Conservation (phyloP, 345 rosid genomes). For the Turnera subulata region DNA sequence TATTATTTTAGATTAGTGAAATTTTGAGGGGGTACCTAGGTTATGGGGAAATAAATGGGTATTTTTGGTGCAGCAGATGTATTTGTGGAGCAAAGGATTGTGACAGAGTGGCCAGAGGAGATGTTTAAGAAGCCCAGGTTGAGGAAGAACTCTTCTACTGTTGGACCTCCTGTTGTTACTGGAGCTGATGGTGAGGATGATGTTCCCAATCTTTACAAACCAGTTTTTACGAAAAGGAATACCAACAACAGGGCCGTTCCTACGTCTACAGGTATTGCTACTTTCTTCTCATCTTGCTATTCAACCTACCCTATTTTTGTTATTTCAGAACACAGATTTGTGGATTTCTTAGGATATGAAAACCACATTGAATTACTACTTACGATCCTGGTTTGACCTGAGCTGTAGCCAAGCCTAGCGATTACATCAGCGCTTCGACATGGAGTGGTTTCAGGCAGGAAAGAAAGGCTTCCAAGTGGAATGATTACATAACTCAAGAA, state of each 20-base stretch:
- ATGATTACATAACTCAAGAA: slow-evolving; percentile 31
- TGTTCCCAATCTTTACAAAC: slow-evolving; percentile 17
- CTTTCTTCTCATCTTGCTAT: no score
- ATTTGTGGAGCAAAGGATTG: slow-evolving; percentile 38
- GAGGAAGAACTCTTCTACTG: slow-evolving; percentile 19
- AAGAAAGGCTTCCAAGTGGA: slow-evolving; percentile 45
- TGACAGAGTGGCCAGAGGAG: slow-evolving; percentile 41
- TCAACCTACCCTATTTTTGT: no score
- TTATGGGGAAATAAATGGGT: neutral
- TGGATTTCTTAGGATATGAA: neutral
- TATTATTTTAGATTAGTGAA: no score
- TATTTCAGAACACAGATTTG: no score
- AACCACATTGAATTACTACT: no score
- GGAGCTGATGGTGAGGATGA: neutral
- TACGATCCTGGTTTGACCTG: no score
- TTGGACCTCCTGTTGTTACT: neutral
- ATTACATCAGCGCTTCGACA: neutral
- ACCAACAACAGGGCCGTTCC: neutral
- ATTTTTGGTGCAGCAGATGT: slow-evolving; percentile 22
- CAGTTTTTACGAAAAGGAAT: slow-evolving; percentile 30
- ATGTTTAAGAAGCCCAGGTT: slow-evolving; percentile 56
- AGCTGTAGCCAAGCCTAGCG: no score
- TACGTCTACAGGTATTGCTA: slow-evolving; percentile 21
- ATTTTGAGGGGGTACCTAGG: no score
- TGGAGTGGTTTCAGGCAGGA: neutral